These are phyloP conservation scores for Medicago truncatula DNA, from an alignment of 306 rosid species.

Conservation along the genomic window DNA sequence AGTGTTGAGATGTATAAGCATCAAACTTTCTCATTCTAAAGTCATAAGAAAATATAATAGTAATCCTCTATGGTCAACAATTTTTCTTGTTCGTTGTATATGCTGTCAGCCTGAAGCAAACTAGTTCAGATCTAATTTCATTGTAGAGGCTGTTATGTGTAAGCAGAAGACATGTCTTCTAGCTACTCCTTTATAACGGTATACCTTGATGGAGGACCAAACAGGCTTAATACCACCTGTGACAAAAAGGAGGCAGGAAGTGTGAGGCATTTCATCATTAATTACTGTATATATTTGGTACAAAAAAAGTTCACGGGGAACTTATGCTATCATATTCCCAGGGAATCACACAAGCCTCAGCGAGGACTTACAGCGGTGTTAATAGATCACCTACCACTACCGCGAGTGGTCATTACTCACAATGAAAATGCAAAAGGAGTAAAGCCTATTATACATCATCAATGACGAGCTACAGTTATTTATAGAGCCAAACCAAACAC, in stretches of 20 bases:
- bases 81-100: slow-evolving; percentile 14
- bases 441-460: neutral
- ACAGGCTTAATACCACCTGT: slow-evolving; percentile 83
- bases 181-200: slow-evolving; percentile 42
- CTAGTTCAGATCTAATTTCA: slow-evolving; percentile 36
- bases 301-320: slow-evolving; percentile 5
- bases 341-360: slow-evolving; percentile 29
- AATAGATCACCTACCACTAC: neutral
- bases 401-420: slow-evolving; percentile 27
- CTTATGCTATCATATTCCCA: slow-evolving; percentile 13
- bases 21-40: neutral
- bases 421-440: slow-evolving; percentile 20
- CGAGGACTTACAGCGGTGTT: neutral
- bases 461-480: slow-evolving; percentile 15
- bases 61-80: slow-evolving; percentile 1
- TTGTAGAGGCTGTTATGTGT: slow-evolving; percentile 30
- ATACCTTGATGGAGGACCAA: slow-evolving; percentile 76
- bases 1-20: neutral
- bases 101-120: slow-evolving; percentile 26
- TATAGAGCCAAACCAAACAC: slow-evolving; percentile 36
- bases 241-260: slow-evolving; percentile 30
- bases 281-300: slow-evolving; percentile 13
- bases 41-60: neutral
- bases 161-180: slow-evolving; percentile 47
- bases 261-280: slow-evolving; percentile 26